A percentile compares a stretch with the other conserved stretches of the same genome.
Conservation (phyloP, 192 early-diverging fungal genomes). For the Martensiomyces pterosporus region DNA sequence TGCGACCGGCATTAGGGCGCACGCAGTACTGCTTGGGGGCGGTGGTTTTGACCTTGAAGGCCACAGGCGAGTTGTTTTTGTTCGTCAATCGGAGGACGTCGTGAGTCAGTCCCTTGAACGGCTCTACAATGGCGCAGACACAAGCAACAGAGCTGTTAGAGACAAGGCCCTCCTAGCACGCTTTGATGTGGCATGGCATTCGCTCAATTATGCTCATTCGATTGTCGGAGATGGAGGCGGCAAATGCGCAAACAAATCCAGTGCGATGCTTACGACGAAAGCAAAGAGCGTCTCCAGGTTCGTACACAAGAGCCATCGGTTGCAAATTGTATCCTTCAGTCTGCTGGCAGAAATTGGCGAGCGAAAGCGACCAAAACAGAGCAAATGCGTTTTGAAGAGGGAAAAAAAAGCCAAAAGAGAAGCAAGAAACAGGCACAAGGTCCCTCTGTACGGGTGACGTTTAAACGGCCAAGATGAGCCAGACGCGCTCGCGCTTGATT, state of each 20-base stretch:
- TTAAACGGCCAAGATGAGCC: too few species aligned
- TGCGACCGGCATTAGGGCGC: constrained; percentile 82
- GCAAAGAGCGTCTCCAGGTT: constrained; percentile 53
- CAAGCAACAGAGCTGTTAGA: not conserved
- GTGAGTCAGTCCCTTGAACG: constrained; percentile 59
- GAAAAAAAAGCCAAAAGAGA: too few species aligned
- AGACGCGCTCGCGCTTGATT: too few species aligned
- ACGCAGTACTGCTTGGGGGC: constrained; percentile 98
- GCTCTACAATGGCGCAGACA: constrained; percentile 44
- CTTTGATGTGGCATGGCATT: constrained; percentile 4
- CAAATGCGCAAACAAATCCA: too few species aligned
- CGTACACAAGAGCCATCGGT: constrained; percentile 59
- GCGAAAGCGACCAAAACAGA: too few species aligned
- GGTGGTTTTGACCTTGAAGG: constrained; percentile 99
- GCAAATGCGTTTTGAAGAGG: too few species aligned
- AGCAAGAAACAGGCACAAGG: too few species aligned
- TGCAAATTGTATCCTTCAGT: not conserved
- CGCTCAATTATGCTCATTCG: constrained; percentile 1
- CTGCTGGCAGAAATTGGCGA: too few species aligned
- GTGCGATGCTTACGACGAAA: constrained; percentile 57
- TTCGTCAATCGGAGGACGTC: constrained; percentile 60
- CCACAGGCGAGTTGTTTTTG: constrained; percentile 61
- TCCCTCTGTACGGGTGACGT: too few species aligned
- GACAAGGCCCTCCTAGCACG: constrained; percentile 2
- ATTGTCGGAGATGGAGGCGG: too few species aligned